These are phyloP conservation scores for Spencermartinsiella ligniputridi DNA, from an alignment of 1,139 yeast genomes.

Conservation along the genomic window DNA sequence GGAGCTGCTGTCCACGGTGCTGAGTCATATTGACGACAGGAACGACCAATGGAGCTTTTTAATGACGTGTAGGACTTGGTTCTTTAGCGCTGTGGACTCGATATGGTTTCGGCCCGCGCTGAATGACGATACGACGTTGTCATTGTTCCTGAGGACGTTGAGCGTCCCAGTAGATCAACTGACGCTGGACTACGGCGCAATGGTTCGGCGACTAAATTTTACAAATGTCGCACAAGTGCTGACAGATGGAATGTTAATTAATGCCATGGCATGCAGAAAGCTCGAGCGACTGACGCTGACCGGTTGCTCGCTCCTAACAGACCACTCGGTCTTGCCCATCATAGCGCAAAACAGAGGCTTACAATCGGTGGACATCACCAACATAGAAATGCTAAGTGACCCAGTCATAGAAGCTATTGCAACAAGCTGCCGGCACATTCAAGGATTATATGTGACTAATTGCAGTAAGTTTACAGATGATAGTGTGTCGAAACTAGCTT, in stretches of 20 bases:
- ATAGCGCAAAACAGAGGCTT: constrained; percentile 61
- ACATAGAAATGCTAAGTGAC: constrained; percentile 68
- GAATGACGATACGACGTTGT: constrained; percentile 50
- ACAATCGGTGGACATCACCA: constrained; percentile 85
- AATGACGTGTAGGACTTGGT: constrained; percentile 80
- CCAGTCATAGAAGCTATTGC: constrained; percentile 70
- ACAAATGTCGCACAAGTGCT: constrained; percentile 68
- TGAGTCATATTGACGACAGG: constrained; percentile 59
- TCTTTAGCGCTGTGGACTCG: constrained; percentile 70
- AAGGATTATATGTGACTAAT: constrained; percentile 87
- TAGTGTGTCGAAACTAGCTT: constrained; percentile 58
- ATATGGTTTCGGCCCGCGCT: constrained; percentile 86
- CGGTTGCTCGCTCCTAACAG: constrained; percentile 65
- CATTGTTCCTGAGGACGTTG: constrained; percentile 26
- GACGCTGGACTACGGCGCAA: constrained; percentile 56
- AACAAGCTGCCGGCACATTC: constrained; percentile 65
- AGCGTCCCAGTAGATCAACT: constrained; percentile 8
- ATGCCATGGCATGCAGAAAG: constrained; percentile 49
- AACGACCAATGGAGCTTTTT: constrained; percentile 63
- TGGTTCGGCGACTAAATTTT: constrained; percentile 75
- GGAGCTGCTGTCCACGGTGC: constrained; percentile 69
- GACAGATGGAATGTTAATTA: constrained; percentile 51
- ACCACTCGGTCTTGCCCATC: constrained; percentile 57
- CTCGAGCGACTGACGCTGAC: constrained; percentile 83
- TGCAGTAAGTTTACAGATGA: constrained; percentile 65